Evolutionary conservation across 768 basidiomycete species (phyloP).

Genomic region (Cubamyces lactineus): DNA sequence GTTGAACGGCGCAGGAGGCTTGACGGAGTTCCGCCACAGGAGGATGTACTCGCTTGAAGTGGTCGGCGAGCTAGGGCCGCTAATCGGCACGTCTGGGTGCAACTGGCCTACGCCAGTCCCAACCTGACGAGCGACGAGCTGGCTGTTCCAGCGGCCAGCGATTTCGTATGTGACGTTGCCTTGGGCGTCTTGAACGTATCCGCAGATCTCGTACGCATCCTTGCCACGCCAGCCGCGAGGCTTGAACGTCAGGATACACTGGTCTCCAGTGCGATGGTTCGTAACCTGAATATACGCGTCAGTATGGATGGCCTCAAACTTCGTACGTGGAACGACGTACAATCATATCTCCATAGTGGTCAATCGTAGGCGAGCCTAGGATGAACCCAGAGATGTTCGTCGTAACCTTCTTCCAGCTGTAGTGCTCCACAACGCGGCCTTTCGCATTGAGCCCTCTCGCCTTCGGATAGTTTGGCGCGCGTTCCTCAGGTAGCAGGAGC

Average conservation of each 20-base stretch:
- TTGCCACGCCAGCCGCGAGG: constrained; percentile 93
- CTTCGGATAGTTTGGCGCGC: constrained; percentile 64
- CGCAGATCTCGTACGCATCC: constrained; percentile 92
- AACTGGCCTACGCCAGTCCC: constrained; percentile 60
- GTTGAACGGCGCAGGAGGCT: constrained; percentile 85
- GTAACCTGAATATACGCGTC: constrained; percentile 51
- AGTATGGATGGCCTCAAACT: neutral
- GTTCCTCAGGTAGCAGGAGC: constrained; percentile 70
- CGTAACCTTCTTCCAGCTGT: constrained; percentile 94
- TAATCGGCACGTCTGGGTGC: constrained; percentile 71
- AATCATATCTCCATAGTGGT: constrained; percentile 84
- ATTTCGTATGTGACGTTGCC: constrained; percentile 83
- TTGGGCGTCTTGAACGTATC: constrained; percentile 67
- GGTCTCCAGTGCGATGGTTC: constrained; percentile 90
- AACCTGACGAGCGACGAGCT: constrained; percentile 82
- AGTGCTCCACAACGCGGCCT: constrained; percentile 82
- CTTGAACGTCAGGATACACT: constrained; percentile 91
- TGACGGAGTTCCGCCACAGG: constrained; percentile 92
- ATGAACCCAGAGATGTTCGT: constrained; percentile 93
- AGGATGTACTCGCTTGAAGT: constrained; percentile 76
- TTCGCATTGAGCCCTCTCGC: constrained; percentile 44
- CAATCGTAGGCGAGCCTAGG: constrained; percentile 68
- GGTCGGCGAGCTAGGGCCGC: constrained; percentile 45
- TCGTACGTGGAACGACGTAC: constrained; percentile 48
- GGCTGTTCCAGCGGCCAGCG: constrained; percentile 94